A percentile compares a stretch with the other conserved stretches of the same genome.
Evolutionary conservation across 2,329 filamentous ascomycete genomes (phyloP).

Genomic region (Fusarium fujikuroi): DNA sequence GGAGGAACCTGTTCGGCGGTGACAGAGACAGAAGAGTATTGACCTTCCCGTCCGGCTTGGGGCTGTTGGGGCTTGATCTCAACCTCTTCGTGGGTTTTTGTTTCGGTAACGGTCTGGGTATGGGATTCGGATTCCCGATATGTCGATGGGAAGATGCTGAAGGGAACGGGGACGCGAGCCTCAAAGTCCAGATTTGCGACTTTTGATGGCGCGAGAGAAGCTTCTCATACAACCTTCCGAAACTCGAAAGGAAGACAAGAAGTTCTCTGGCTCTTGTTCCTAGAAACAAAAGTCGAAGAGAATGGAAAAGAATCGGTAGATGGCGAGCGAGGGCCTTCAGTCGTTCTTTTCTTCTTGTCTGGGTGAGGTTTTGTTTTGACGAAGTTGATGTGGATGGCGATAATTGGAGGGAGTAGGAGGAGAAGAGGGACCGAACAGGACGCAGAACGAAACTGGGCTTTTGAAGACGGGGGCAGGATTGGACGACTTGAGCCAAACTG

Average conservation of each 20-base stretch:
- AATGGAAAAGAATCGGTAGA: constrained; percentile 49
- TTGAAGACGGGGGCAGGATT: constrained; percentile 53
- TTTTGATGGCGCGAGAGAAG: constrained; percentile 74
- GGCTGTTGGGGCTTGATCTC: constrained; percentile 79
- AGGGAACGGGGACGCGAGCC: constrained; percentile 98
- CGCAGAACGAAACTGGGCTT: constrained; percentile 52
- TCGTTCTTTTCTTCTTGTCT: constrained; percentile 51
- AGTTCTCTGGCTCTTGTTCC: constrained; percentile 73
- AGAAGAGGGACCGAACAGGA: constrained; percentile 42
- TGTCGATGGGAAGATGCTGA: constrained; percentile 99
- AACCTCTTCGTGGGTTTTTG: constrained; percentile 85
- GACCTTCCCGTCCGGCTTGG: constrained; percentile 98
- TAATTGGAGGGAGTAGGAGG: constrained; percentile 52
- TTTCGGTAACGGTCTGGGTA: constrained; percentile 67
- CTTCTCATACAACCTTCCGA: constrained; percentile 72
- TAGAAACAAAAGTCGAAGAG: constrained; percentile 64
- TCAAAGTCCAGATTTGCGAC: constrained; percentile 99
- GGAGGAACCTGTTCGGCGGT: constrained; percentile 70
- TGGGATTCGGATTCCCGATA: constrained; percentile 73
- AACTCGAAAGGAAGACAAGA: constrained; percentile 76
- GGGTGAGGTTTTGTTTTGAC: constrained; percentile 41
- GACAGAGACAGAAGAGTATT: constrained; percentile 79
- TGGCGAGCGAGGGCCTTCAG: constrained; percentile 48
- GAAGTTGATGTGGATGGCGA: constrained; percentile 50
- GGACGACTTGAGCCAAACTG: constrained; percentile 35